Conservation (phyloP, 177 flowering plant genomes). For the Vitis hybrid region DNA sequence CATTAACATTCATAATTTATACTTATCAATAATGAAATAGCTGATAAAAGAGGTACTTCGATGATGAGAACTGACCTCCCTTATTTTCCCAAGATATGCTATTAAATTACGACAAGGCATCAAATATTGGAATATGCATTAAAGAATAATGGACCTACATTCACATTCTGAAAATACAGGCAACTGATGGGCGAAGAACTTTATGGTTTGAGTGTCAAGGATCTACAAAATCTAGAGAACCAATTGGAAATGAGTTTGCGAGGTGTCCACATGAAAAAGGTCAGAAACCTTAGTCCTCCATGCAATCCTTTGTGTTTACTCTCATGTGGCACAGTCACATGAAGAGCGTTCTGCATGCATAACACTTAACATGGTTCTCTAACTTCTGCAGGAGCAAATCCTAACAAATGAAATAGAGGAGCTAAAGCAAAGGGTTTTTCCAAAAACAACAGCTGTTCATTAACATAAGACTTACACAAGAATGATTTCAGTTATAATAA, state of each 20-base stretch:
- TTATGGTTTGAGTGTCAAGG: conserved; percentile 34
- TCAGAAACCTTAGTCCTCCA: conserved; percentile 7
- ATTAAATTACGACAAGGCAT: no score
- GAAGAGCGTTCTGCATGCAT: neutral
- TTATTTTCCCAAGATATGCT: no score
- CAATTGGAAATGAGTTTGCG: conserved; percentile 50
- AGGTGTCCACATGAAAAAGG: conserved; percentile 68
- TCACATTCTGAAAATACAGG: conserved; percentile 24
- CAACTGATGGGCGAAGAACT: conserved; percentile 48
- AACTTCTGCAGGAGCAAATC: conserved; percentile 57
- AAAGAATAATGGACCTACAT: neutral
- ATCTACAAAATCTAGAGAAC: conserved; percentile 45
- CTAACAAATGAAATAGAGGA: conserved; percentile 69
- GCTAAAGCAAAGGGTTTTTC: conserved; percentile 56
- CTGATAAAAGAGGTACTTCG: no score
- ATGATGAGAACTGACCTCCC: no score
- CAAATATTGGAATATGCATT: no score
- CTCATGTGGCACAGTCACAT: neutral
- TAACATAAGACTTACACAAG: neutral
- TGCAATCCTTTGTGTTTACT: neutral
- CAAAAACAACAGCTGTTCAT: conserved; percentile 1
- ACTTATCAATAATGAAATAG: no score
- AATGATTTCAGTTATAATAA: neutral
- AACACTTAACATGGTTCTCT: conserved; percentile 6
- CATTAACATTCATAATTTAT: no score